These are phyloP conservation scores for Microdochium nivale DNA, from an alignment of 2,329 filamentous ascomycete genomes.

Conservation along the genomic window DNA sequence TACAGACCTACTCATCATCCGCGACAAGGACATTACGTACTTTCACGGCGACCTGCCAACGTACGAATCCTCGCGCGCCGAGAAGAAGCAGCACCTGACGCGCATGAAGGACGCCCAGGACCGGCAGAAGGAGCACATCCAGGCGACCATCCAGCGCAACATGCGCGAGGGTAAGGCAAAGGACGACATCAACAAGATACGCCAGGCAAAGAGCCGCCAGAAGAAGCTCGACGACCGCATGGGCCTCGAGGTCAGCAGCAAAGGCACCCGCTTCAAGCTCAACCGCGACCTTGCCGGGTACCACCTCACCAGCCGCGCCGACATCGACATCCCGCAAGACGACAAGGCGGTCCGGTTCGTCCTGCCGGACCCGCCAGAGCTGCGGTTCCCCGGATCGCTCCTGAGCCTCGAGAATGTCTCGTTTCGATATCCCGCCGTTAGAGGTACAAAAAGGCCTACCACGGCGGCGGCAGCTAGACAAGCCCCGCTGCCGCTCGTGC, in stretches of 20 bases:
- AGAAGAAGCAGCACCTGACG: constrained; percentile 57
- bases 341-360: constrained; percentile 47
- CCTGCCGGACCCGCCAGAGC: constrained; percentile 55
- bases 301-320: constrained; percentile 48
- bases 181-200: constrained; percentile 76
- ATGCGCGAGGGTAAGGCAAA: constrained; percentile 67
- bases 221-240: constrained; percentile 78
- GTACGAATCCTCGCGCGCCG: constrained; percentile 61
- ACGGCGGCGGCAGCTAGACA: constrained; percentile 9
- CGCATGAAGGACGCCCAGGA: constrained; percentile 79
- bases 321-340: constrained; percentile 62
- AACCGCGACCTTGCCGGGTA: constrained; percentile 64
- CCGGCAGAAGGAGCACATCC: constrained; percentile 70
- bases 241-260: constrained; percentile 65
- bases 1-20: constrained; percentile 69
- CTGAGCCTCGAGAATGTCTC: constrained; percentile 62
- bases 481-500: constrained; percentile 29
- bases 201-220: constrained; percentile 76
- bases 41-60: constrained; percentile 68
- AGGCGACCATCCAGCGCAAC: constrained; percentile 67
- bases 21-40: constrained; percentile 61
- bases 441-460: constrained; percentile 1
- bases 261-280: constrained; percentile 70
- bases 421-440: constrained; percentile 48
- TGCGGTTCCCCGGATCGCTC: constrained; percentile 68